Percentiles rank a stretch among this genome's conserved stretches.
These are phyloP conservation scores for Macadamia tetraphylla DNA, from an alignment of 164 flowering plant species.

Conservation along the genomic window DNA sequence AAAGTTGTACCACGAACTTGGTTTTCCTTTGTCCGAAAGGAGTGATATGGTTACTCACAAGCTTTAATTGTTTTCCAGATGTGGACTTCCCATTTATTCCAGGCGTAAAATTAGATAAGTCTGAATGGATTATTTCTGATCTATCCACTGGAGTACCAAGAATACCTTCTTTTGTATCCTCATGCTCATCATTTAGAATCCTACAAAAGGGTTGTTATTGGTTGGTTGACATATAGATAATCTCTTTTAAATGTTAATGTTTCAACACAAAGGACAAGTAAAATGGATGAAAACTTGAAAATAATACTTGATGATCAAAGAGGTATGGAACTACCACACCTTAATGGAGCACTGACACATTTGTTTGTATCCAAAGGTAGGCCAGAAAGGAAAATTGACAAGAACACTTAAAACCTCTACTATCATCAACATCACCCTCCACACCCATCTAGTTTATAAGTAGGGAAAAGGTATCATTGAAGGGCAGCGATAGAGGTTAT, in stretches of 20 bases:
- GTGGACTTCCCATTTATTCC: conserved; percentile 42
- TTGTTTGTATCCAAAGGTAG: not conserved
- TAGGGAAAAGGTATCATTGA: no score
- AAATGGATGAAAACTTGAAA: not conserved
- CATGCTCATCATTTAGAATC: conserved; percentile 53
- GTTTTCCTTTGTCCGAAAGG: conserved; percentile 60
- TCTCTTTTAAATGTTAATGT: not conserved
- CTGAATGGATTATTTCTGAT: conserved; percentile 23
- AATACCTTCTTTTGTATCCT: conserved; percentile 37
- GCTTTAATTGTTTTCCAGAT: conserved; percentile 38
- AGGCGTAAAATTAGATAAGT: conserved; percentile 33
- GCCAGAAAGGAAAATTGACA: not conserved
- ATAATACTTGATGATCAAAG: not conserved
- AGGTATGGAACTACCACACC: not conserved
- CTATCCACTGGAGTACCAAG: conserved; percentile 48
- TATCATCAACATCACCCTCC: not conserved
- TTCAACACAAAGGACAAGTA: not conserved
- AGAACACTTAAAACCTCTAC: not conserved
- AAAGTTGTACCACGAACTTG: conserved; percentile 28
- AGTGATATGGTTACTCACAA: conserved; percentile 15
- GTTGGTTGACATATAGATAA: not conserved
- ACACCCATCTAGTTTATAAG: not conserved
- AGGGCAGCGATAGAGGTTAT: no score
- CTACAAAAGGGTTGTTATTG: conserved; percentile 23
- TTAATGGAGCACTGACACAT: not conserved